Base-by-base conservation (phyloP, 192 early-diverging fungal species). In the Backusella mclennaniae region DNA sequence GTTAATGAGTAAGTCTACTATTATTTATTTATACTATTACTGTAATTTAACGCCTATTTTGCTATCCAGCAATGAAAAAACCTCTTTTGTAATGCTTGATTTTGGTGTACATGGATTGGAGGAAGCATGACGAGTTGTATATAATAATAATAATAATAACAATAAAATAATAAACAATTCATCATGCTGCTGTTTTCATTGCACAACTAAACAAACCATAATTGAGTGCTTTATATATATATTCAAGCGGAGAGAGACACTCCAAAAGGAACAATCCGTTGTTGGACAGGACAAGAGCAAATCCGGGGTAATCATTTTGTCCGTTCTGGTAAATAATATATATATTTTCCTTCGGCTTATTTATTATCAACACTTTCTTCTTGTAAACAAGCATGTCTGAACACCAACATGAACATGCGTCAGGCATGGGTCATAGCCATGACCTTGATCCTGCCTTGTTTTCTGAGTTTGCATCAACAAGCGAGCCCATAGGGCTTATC, bases 71-170 rank as follows among this genome's bases (percentile, higher is more conserved):
- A 79, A 85, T 63, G 73, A 81, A 14, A 78, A 78, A 35, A 95
- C 95, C 1, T 94, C 89, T 80, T 95, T 96, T 80, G 93, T 94
- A 80, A 92, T 96, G 19, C 79, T 96, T 35, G 95, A 96, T 76
- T 96, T 93, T 87, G 88, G 90, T 73, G 84, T 87, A 21, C 67
- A 87, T 71, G 85, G 82, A 14, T 87, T 94, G 29, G 53, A 59
- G 35, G 21, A 72, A 49, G 5, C 8, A 68, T 68, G 19, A 68
- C 1, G 33, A 33, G 33, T 2, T 33, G 2, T 33, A 33, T 33
- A 33, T 33, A 33, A 33, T 33, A 33, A 33, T 33, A 33, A 2
- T 33, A 33, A 33, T 33, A 33, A 2, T 1, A 2, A 33, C 1
- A 33, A 33, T 33, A 33, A 33, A 33, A 33, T 33, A 33, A 33